Base-by-base conservation (phyloP, 495 filamentous ascomycete genomes). In the Penicillium malachiteum region DNA sequence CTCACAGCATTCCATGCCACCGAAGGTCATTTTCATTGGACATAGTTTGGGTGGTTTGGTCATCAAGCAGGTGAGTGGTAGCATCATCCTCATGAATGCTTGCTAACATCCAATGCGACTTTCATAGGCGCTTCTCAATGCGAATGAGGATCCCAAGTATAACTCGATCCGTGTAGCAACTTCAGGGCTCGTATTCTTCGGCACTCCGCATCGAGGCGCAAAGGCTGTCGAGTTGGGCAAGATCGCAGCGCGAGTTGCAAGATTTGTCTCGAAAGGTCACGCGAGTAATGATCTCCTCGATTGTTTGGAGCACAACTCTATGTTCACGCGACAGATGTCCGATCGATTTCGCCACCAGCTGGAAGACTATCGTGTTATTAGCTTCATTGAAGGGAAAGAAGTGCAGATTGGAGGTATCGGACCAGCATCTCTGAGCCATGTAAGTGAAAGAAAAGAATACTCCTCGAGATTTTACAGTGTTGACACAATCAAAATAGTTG, bases 1-100 rank as follows among this genome's bases (percentile, higher is more conserved):
- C 18, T 49, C 13, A 49, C 51, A 64, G 58, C 47, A 53, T 6
- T 48, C 64, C 1, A 31, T 56, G 37, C 65, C 64, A 5, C 68
- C 71, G 1, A 71, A 65, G 13, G 69, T 78, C 12, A 74, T 80
- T 32, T 78, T 77, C 32, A 64, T 80, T 30, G 72, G 75, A 32
- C 77, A 80, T 50, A 78, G 72, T 52, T 58, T 80, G 11, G 77
- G 77, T 12, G 74, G 77, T 0, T 62, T 80, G 30, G 62, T 80
- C 4, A 71, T 77, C 46, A 73, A 76, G 52, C 72, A 80, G 64
- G 77, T 78, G 59, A 42, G 53, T 48, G 18, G 18, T 26, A 46
- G 43, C 10, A 7, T 26, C 39, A n/a, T 7, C 14, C 7, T 41
- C 7, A 3, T 7, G 3, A 17, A n/a, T n/a, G 39, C 39, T 41